phyloP scores from a whole-genome alignment of 495 filamentous ascomycete genomes.

The Penicillium atrosanguineum region DNA sequence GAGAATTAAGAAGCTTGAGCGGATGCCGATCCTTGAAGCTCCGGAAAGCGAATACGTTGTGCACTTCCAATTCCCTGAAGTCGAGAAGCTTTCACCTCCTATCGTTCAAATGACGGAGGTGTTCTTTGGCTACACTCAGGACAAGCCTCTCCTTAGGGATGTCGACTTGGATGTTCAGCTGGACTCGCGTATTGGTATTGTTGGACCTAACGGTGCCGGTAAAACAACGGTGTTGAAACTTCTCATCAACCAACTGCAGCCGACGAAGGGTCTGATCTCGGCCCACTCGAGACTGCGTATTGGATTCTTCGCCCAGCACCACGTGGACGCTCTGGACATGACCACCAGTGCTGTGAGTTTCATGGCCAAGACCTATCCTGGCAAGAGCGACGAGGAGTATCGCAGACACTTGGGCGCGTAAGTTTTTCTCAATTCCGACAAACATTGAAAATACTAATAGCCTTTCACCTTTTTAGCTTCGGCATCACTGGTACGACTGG shows the following conservation, averaged over 20 bases:
- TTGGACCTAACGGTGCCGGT: conserved; percentile 97
- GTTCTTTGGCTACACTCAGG: conserved; percentile 81
- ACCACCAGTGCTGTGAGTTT: conserved; percentile 86
- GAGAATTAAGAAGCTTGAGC: conserved; percentile 97
- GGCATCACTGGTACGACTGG: conserved; percentile 98
- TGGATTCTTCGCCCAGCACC: conserved; percentile 98
- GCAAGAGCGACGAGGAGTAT: conserved; percentile 94
- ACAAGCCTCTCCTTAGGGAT: conserved; percentile 76
- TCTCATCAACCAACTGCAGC: conserved; percentile 78
- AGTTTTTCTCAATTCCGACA: conserved; percentile 12
- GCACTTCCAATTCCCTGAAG: conserved; percentile 96
- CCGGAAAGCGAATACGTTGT: conserved; percentile 95
- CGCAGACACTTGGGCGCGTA: conserved; percentile 86
- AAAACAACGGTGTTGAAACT: conserved; percentile 97
- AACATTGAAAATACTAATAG: not conserved
- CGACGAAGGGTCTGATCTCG: conserved; percentile 78
- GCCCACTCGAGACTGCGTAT: conserved; percentile 83
- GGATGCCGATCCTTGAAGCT: conserved; percentile 86
- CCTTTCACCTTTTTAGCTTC: conserved; percentile 49
- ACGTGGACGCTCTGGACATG: conserved; percentile 94
- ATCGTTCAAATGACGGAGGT: conserved; percentile 97
- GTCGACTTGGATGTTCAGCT: conserved; percentile 97
- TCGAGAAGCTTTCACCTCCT: conserved; percentile 94
- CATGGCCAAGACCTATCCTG: conserved; percentile 90
- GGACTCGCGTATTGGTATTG: conserved; percentile 96